phyloP scores from a whole-genome alignment of 495 filamentous ascomycete genomes.

The Penicillium coprophilum region DNA sequence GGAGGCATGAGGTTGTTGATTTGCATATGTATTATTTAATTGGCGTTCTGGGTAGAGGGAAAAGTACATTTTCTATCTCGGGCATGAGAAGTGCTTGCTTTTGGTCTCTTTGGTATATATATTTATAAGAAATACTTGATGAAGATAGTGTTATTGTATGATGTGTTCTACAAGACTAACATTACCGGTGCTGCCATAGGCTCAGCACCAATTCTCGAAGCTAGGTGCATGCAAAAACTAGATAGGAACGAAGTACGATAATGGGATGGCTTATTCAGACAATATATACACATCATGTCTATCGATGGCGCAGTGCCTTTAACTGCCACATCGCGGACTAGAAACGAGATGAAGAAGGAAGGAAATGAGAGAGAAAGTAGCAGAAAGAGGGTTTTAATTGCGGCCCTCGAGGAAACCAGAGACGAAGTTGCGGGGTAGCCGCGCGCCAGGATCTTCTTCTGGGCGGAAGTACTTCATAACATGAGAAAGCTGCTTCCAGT shows the following conservation, averaged over 20 bases:
- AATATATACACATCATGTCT: constrained; percentile 48
- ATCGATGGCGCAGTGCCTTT: constrained; percentile 25
- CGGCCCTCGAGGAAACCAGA: constrained; percentile 81
- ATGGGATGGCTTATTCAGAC: constrained; percentile 37
- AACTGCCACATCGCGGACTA: constrained; percentile 25
- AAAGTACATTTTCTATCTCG: constrained; percentile 11
- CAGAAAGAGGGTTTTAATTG: constrained; percentile 35
- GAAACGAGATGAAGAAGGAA: constrained; percentile 28
- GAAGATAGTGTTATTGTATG: neutral
- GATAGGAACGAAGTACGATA: constrained; percentile 2
- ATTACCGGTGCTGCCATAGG: neutral
- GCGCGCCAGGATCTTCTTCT: constrained; percentile 78
- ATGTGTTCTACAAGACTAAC: neutral
- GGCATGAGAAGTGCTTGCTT: constrained; percentile 1
- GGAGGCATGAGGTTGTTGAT: constrained; percentile 29
- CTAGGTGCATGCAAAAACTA: neutral
- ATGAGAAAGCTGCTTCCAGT: constrained; percentile 96
- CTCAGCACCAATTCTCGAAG: neutral
- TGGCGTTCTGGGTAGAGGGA: constrained; percentile 23
- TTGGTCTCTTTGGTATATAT: neutral
- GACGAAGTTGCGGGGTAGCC: constrained; percentile 84
- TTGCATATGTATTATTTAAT: constrained; percentile 22
- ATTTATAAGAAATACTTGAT: neutral
- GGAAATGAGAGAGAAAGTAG: constrained; percentile 20
- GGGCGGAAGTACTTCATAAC: constrained; percentile 95